These are phyloP conservation scores for Kluyveromyces sp. DNA, from an alignment of 1,139 yeast species.

Conservation along the genomic window DNA sequence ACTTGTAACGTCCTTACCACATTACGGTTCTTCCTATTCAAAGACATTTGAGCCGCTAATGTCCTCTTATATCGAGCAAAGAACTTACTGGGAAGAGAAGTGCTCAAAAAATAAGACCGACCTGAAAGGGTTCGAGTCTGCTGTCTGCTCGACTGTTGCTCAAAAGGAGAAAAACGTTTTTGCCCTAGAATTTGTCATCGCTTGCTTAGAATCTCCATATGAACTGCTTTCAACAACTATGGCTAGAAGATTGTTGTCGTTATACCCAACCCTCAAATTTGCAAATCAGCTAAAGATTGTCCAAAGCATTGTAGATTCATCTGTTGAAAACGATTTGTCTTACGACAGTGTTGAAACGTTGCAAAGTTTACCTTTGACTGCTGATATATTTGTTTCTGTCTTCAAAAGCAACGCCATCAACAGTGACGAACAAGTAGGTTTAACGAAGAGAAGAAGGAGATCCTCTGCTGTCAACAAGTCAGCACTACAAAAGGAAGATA, in stretches of 20 bases:
- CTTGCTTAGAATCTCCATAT: slow-evolving; percentile 43
- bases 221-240: slow-evolving; percentile 47
- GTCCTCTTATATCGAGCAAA: slow-evolving; percentile 36
- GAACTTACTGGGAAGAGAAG: slow-evolving; percentile 40
- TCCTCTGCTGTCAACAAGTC: slow-evolving; percentile 71
- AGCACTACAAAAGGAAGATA: slow-evolving; percentile 64
- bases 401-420: slow-evolving; percentile 44
- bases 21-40: slow-evolving; percentile 33
- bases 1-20: slow-evolving; percentile 16
- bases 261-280: slow-evolving; percentile 50
- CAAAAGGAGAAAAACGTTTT: slow-evolving; percentile 47
- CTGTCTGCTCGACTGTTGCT: slow-evolving; percentile 52
- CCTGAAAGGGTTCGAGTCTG: slow-evolving; percentile 46
- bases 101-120: slow-evolving; percentile 45
- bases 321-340: slow-evolving; percentile 38
- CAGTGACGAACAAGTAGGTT: slow-evolving; percentile 33
- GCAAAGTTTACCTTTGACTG: slow-evolving; percentile 42
- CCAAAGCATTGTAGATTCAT: slow-evolving; percentile 51
- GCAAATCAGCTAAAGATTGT: slow-evolving; percentile 55
- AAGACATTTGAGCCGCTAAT: slow-evolving; percentile 36
- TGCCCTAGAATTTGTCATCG: slow-evolving; percentile 57
- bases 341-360: slow-evolving; percentile 52
- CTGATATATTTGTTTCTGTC: slow-evolving; percentile 41
- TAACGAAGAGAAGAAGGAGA: slow-evolving; percentile 60
- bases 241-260: slow-evolving; percentile 43